These are phyloP conservation scores for Agarophyton chilense DNA, from an alignment of 23 red algal species.

Conservation along the genomic window DNA sequence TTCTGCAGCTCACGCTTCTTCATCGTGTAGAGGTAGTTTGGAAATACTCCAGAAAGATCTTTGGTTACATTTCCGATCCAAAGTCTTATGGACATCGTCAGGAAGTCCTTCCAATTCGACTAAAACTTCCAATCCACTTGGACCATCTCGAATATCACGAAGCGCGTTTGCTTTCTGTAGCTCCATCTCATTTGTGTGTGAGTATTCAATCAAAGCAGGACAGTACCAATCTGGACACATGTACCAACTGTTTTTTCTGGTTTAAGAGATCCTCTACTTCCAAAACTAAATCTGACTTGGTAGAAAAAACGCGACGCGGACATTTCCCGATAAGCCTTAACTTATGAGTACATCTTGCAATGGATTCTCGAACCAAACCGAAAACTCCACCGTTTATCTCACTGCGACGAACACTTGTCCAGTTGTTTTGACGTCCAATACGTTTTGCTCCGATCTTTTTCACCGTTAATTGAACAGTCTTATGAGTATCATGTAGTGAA, in stretches of 20 bases:
- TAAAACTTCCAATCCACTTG: neutral
- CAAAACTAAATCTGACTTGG: neutral
- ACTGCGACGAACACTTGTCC: too few species aligned
- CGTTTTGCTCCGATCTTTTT: too few species aligned
- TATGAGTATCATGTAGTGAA: too few species aligned
- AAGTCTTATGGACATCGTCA: neutral
- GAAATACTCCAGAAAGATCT: neutral
- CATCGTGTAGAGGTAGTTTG: too few species aligned
- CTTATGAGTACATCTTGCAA: neutral
- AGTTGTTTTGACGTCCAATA: too few species aligned
- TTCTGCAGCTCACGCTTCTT: too few species aligned
- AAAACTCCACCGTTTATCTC: too few species aligned
- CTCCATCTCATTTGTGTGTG: neutral
- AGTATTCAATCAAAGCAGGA: neutral
- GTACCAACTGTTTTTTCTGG: neutral
- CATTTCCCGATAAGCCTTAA: too few species aligned
- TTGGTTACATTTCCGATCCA: neutral
- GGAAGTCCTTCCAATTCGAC: neutral
- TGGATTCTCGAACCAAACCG: too few species aligned
- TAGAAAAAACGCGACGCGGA: neutral
- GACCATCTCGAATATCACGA: neutral
- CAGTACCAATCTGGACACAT: neutral
- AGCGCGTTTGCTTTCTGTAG: neutral
- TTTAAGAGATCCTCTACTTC: neutral
- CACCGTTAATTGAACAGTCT: too few species aligned